phyloP scores from a whole-genome alignment of 345 rosid genomes.

The Sisymbrium irio region DNA sequence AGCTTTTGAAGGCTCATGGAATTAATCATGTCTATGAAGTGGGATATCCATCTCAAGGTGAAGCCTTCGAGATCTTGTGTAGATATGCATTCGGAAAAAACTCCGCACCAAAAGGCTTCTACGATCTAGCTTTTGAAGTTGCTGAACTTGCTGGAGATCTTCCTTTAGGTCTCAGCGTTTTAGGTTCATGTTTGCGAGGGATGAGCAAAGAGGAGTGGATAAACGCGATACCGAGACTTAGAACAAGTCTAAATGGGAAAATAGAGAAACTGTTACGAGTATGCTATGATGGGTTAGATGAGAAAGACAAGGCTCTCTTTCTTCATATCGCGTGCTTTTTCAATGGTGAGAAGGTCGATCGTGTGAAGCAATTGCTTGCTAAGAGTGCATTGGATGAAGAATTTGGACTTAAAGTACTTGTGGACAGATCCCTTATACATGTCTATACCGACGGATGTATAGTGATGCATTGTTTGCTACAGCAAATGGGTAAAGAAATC shows the following conservation, averaged over 20 bases:
- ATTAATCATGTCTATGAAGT: slow-evolving; percentile 9
- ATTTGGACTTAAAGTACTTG: slow-evolving; percentile 6
- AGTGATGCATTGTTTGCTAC: slow-evolving; percentile 31
- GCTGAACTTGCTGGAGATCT: slow-evolving; percentile 13
- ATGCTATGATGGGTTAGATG: slow-evolving; percentile 34
- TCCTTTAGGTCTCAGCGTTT: slow-evolving; percentile 37
- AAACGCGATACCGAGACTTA: slow-evolving; percentile 8
- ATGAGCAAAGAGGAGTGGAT: slow-evolving; percentile 22
- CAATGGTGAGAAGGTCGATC: neutral
- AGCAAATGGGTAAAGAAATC: slow-evolving; percentile 29
- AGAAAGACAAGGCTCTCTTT: slow-evolving; percentile 26
- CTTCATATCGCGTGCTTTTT: slow-evolving; percentile 38
- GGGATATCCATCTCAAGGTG: neutral
- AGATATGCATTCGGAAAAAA: slow-evolving; percentile 2
- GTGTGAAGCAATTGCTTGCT: slow-evolving; percentile 3
- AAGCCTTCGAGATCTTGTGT: slow-evolving; percentile 24
- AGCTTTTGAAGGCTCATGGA: slow-evolving; percentile 21
- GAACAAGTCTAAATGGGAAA: slow-evolving; percentile 16
- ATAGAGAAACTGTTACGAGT: slow-evolving; percentile 8
- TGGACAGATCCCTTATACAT: slow-evolving; percentile 28
- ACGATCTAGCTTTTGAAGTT: slow-evolving; percentile 9
- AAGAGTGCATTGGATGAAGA: neutral
- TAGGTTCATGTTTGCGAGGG: slow-evolving; percentile 28
- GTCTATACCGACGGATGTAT: neutral
- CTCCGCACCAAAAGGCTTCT: slow-evolving; percentile 1